A percentile compares a stretch with the other conserved stretches of the same genome.
phyloP scores from a whole-genome alignment of 176 grass and related monocot species.

The Raddia guianensis region DNA sequence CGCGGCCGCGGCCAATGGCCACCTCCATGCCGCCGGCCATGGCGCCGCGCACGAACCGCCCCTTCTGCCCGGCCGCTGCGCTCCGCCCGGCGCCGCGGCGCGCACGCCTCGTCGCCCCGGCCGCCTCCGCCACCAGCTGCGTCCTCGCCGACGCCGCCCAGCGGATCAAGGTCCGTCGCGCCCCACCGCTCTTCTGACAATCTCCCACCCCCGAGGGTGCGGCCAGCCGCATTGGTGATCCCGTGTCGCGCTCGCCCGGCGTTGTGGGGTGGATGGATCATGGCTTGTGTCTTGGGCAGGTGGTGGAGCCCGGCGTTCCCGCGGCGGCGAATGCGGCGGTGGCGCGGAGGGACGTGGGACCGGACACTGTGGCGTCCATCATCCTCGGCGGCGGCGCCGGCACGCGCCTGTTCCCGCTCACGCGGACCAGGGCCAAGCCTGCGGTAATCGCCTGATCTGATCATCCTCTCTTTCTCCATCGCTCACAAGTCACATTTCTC shows the following conservation, averaged over 20 bases:
- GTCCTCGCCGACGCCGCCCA: conserved; percentile 23
- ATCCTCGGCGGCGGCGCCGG: conserved; percentile 79
- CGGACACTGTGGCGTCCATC: conserved; percentile 71
- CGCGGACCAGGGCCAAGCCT: conserved; percentile 78
- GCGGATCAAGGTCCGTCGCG: conserved; percentile 28
- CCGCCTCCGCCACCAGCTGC: conserved; percentile 25
- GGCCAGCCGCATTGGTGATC: conserved; percentile 1
- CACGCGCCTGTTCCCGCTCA: conserved; percentile 87
- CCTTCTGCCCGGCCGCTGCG: neutral
- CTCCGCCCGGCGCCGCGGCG: too few species aligned
- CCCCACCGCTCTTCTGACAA: neutral
- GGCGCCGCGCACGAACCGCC: neutral
- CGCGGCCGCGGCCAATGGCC: conserved; percentile 30
- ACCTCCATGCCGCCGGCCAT: neutral
- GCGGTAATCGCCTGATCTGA: conserved; percentile 46
- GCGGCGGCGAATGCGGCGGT: conserved; percentile 10
- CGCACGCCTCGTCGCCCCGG: neutral
- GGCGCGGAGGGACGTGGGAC: conserved; percentile 47
- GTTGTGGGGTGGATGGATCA: neutral
- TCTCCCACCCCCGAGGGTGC: neutral
- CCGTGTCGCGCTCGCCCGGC: neutral
- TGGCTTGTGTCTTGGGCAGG: conserved; percentile 21
- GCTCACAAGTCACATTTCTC: conserved; percentile 1
- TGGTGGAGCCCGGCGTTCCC: conserved; percentile 13
- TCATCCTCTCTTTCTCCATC: neutral